Conservation (phyloP, 371 early-diverging fungal species). For the Capniomyces stellatus region DNA sequence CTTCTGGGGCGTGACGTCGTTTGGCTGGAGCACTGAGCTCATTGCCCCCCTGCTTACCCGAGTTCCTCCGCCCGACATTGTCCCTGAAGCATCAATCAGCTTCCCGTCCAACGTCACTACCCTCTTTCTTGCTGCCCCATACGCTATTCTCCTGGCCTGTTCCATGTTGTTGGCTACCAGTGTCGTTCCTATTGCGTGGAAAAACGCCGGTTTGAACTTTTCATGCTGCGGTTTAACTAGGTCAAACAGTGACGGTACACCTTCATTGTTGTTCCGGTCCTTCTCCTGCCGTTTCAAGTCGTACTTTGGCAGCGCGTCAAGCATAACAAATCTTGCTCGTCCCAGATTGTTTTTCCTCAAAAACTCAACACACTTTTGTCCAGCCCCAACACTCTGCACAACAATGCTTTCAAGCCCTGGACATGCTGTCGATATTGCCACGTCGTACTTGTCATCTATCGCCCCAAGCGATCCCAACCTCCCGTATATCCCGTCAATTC, state of each 20-base stretch:
- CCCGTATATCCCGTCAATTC: constrained; percentile 77
- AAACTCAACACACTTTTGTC: constrained; percentile 82
- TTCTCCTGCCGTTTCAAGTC: constrained; percentile 15
- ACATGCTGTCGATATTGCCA: constrained; percentile 92
- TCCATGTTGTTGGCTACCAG: constrained; percentile 74
- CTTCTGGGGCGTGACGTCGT: constrained; percentile 31
- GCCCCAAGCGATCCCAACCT: constrained; percentile 92
- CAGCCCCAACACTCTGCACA: constrained; percentile 85
- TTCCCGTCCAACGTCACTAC: constrained; percentile 96
- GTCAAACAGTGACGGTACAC: constrained; percentile 81
- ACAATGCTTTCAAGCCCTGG: constrained; percentile 80
- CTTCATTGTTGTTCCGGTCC: constrained; percentile 41
- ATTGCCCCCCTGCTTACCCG: constrained; percentile 57
- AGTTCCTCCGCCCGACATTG: constrained; percentile 94
- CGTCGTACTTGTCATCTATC: constrained; percentile 88
- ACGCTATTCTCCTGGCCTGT: constrained; percentile 91
- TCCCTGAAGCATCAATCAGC: constrained; percentile 89
- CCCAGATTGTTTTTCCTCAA: constrained; percentile 75
- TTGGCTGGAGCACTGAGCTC: constrained; percentile 52
- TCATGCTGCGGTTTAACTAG: constrained; percentile 62
- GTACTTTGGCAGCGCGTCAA: constrained; percentile 46
- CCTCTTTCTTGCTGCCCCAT: constrained; percentile 53
- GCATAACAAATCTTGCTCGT: constrained; percentile 76
- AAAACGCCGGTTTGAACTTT: constrained; percentile 71
- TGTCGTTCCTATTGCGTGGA: constrained; percentile 80